Evolutionary conservation across 352 stramenopile genomes (phyloP).

Genomic region (Elongisporangium senticosum): DNA sequence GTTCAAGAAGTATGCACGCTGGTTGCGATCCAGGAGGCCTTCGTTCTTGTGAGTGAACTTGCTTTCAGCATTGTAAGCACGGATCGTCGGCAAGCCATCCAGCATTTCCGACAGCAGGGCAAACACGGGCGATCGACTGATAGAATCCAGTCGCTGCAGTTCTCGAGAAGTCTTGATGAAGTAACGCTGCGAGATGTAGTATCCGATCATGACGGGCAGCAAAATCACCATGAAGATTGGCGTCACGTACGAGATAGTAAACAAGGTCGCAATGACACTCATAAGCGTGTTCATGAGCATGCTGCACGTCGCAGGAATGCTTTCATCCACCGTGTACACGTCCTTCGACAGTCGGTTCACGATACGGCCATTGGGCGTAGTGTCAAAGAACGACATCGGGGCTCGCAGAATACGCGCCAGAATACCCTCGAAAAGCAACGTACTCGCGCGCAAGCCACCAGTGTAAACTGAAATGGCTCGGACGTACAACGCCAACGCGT

Average conservation of each 20-base stretch:
- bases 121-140: conserved; percentile 93
- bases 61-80: conserved; percentile 58
- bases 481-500: conserved; percentile 57
- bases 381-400: conserved; percentile 80
- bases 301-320: conserved; percentile 58
- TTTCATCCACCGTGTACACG: conserved; percentile 71
- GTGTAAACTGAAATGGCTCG: conserved; percentile 56
- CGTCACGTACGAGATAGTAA: conserved; percentile 67
- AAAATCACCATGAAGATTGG: conserved; percentile 69
- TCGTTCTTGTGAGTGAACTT: conserved; percentile 53
- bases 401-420: conserved; percentile 87
- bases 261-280: conserved; percentile 54
- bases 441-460: conserved; percentile 46
- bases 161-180: conserved; percentile 90
- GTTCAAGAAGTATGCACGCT: conserved; percentile 71
- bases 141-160: conserved; percentile 94
- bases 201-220: conserved; percentile 57
- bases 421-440: conserved; percentile 54
- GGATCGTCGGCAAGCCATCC: conserved; percentile 93
- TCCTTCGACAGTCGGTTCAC: conserved; percentile 79
- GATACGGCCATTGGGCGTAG: conserved; percentile 70
- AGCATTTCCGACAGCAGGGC: conserved; percentile 93
- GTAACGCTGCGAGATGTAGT: conserved; percentile 86
- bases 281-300: conserved; percentile 73
- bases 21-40: conserved; percentile 52